These are phyloP conservation scores for Mesembryanthemum crystallinum DNA, from an alignment of 148 eudicot genomes.

Conservation along the genomic window DNA sequence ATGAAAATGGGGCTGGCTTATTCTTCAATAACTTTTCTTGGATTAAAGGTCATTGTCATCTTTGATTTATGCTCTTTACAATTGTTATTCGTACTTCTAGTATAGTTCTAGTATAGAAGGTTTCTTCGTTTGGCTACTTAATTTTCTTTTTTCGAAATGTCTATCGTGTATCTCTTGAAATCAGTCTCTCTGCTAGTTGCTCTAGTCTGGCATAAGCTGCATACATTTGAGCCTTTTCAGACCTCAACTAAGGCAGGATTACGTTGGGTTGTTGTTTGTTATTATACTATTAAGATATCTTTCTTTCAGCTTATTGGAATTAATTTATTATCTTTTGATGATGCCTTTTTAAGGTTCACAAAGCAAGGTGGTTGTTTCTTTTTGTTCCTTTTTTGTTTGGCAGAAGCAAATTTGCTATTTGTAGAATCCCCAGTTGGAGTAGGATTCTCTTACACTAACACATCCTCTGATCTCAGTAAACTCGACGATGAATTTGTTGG, in stretches of 20 bases:
- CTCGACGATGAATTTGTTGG: slow-evolving; percentile 57
- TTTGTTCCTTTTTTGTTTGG: not conserved
- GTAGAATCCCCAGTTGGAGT: slow-evolving; percentile 73
- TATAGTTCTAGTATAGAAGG: too few relatives aligned
- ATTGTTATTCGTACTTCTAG: too few relatives aligned
- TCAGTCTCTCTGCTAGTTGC: too few relatives aligned
- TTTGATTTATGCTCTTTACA: too few relatives aligned
- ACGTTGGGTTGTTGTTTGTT: too few relatives aligned
- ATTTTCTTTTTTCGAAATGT: too few relatives aligned
- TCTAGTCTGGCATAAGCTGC: too few relatives aligned
- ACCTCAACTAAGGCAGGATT: too few relatives aligned
- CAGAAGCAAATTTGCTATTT: slow-evolving; percentile 68
- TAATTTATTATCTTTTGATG: not conserved
- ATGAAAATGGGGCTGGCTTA: slow-evolving; percentile 45
- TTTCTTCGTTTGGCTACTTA: too few relatives aligned
- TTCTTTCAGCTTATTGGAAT: not conserved
- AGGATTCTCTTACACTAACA: slow-evolving; percentile 73
- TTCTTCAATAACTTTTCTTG: slow-evolving; percentile 49
- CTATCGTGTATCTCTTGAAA: too few relatives aligned
- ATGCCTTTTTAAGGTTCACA: not conserved
- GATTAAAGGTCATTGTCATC: slow-evolving; percentile 41
- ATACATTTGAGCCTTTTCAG: too few relatives aligned
- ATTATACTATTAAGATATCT: slow-evolving; percentile 8
- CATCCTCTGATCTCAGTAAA: slow-evolving; percentile 48
- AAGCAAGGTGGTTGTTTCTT: not conserved